Percentiles rank a stretch among this genome's conserved stretches.
Conservation (phyloP, 2,329 filamentous ascomycete species). For the Cercospora nicotianae region DNA sequence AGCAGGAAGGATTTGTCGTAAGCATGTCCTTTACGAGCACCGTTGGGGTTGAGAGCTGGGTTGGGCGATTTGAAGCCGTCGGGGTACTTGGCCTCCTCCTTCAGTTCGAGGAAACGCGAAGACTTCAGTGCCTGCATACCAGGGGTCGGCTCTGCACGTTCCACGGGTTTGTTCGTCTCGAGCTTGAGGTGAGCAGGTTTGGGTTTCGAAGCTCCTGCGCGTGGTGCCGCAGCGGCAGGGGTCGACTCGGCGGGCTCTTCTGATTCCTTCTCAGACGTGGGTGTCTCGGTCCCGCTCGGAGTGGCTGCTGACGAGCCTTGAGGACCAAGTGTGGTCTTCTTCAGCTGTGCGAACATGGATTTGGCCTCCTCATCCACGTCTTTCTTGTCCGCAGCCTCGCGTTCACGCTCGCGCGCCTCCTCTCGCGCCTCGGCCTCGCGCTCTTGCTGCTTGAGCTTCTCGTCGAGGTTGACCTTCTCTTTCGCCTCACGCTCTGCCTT, state of each 20-base stretch:
- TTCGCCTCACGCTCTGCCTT: slow-evolving; percentile 73
- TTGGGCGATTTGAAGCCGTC: slow-evolving; percentile 84
- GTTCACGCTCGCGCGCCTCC: slow-evolving; percentile 44
- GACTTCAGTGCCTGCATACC: slow-evolving; percentile 92
- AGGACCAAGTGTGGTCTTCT: slow-evolving; percentile 52
- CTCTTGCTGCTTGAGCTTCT: slow-evolving; percentile 50
- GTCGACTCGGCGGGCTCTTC: slow-evolving; percentile 27
- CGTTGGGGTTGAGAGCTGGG: slow-evolving; percentile 81
- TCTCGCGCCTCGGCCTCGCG: slow-evolving; percentile 53
- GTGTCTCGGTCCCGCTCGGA: slow-evolving; percentile 39
- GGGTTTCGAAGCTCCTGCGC: slow-evolving; percentile 60
- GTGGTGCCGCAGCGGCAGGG: slow-evolving; percentile 29
- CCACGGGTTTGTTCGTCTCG: slow-evolving; percentile 79
- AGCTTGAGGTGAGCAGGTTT: slow-evolving; percentile 91
- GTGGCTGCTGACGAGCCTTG: slow-evolving; percentile 38
- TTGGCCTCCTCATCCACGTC: slow-evolving; percentile 44
- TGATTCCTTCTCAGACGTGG: slow-evolving; percentile 43
- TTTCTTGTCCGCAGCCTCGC: slow-evolving; percentile 28
- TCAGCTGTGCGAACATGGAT: slow-evolving; percentile 50
- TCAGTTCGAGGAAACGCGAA: slow-evolving; percentile 79
- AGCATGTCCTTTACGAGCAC: slow-evolving; percentile 78
- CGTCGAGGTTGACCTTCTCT: slow-evolving; percentile 58
- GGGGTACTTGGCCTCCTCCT: slow-evolving; percentile 75
- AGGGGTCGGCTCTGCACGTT: slow-evolving; percentile 89
- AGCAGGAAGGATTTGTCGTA: slow-evolving; percentile 95